phyloP scores from a whole-genome alignment of 352 stramenopile genomes.

The Phytophthora cryptogea region DNA sequence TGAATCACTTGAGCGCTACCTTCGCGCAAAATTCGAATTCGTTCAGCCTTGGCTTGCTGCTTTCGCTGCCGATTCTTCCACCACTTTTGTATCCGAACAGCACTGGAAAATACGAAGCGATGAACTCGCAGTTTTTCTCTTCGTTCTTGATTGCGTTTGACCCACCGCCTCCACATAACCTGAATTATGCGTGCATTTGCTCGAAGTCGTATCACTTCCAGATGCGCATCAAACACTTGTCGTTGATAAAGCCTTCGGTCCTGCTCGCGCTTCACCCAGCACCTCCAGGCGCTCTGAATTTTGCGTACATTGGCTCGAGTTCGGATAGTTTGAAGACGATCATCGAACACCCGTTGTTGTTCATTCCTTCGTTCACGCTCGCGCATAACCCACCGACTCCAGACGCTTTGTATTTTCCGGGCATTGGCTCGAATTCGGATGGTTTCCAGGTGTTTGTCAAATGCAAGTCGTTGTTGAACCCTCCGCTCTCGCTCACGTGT shows the following conservation, averaged over 20 bases:
- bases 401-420: slow-evolving; percentile 23
- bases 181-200: slow-evolving; percentile 18
- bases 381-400: slow-evolving; percentile 8
- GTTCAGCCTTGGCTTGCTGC: slow-evolving; percentile 18
- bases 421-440: slow-evolving; percentile 14
- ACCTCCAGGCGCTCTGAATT: slow-evolving; percentile 14
- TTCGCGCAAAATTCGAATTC: slow-evolving; percentile 11
- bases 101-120: slow-evolving; percentile 3
- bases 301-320: slow-evolving; percentile 5
- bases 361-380: slow-evolving; percentile 6
- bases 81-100: slow-evolving; percentile 24
- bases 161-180: slow-evolving; percentile 9
- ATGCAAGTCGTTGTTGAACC: not conserved
- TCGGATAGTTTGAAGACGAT: slow-evolving; percentile 1
- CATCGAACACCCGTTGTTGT: slow-evolving; percentile 4
- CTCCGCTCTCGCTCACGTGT: slow-evolving; percentile 7
- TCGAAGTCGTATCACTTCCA: slow-evolving; percentile 4
- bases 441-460: slow-evolving; percentile 5
- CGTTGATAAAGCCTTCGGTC: slow-evolving; percentile 2
- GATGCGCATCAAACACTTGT: slow-evolving; percentile 2
- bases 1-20: slow-evolving; percentile 27
- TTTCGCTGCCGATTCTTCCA: slow-evolving; percentile 22
- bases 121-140: slow-evolving; percentile 8
- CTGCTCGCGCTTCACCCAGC: not conserved
- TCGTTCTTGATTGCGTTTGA: not conserved